These are phyloP conservation scores for Epichloe gansuensis DNA, from an alignment of 2,329 filamentous ascomycete species.

Conservation along the genomic window DNA sequence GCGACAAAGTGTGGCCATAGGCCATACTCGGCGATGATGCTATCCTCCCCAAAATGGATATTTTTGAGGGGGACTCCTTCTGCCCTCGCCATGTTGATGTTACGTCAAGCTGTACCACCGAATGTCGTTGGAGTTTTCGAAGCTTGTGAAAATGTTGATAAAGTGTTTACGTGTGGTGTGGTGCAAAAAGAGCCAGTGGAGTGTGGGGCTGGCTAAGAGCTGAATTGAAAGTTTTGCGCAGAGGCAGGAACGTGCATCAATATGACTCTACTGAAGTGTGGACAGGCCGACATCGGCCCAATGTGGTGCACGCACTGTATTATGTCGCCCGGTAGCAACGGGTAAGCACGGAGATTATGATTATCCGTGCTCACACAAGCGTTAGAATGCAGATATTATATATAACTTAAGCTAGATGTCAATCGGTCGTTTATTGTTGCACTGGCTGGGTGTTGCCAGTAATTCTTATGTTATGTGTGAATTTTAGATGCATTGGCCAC, in stretches of 20 bases:
- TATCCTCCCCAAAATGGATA: conserved; percentile 77
- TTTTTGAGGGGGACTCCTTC: conserved; percentile 36
- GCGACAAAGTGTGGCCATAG: conserved; percentile 77
- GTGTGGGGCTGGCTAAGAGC: background rate
- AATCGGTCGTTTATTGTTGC: too few relatives aligned
- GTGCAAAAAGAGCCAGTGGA: background rate
- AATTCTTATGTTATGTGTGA: too few relatives aligned
- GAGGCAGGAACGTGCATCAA: background rate
- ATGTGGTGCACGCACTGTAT: background rate
- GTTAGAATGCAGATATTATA: too few relatives aligned
- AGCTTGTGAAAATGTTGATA: background rate
- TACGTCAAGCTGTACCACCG: background rate
- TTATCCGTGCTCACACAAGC: too few relatives aligned
- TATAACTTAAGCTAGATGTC: too few relatives aligned
- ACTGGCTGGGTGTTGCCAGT: too few relatives aligned
- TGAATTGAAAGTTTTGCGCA: background rate
- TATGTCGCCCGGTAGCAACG: too few relatives aligned
- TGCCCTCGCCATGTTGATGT: conserved; percentile 15
- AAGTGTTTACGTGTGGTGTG: background rate
- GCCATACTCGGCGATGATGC: conserved; percentile 83
- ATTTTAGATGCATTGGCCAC: too few relatives aligned
- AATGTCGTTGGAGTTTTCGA: background rate
- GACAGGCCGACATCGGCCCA: conserved; percentile 4
- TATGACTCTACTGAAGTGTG: conserved; percentile 6
- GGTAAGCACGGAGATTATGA: too few relatives aligned